Conservation (phyloP, 805 yeast genomes). For the Yamadazyma philogaea region DNA sequence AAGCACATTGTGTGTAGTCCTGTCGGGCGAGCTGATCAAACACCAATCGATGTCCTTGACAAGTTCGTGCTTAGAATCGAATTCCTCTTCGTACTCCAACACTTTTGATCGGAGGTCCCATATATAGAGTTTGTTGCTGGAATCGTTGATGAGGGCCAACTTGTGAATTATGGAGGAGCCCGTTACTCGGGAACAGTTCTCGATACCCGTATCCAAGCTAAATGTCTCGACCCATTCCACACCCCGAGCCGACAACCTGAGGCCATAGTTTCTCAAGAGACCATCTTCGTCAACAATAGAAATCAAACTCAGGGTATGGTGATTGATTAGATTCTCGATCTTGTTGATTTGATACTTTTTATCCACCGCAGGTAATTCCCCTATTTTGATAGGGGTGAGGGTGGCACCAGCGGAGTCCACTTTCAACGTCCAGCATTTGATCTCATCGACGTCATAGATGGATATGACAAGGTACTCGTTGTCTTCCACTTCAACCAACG, state of each 20-base stretch:
- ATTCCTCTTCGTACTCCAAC: constrained; percentile 57
- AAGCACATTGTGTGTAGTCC: constrained; percentile 44
- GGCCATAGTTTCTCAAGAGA: constrained; percentile 19
- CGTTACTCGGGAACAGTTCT: constrained; percentile 50
- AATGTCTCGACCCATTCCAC: constrained; percentile 51
- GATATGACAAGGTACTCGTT: constrained; percentile 10
- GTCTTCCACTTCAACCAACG: constrained; percentile 9
- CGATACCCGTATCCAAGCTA: constrained; percentile 54
- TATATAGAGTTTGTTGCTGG: constrained; percentile 53
- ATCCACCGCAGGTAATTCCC: constrained; percentile 22
- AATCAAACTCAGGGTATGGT: constrained; percentile 33
- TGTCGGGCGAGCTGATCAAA: constrained; percentile 35
- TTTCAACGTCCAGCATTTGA: constrained; percentile 45
- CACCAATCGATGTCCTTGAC: constrained; percentile 89
- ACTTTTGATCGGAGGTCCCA: constrained; percentile 76
- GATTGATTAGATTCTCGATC: constrained; percentile 31
- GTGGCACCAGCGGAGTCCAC: constrained; percentile 20
- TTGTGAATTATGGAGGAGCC: constrained; percentile 72
- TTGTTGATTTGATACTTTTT: constrained; percentile 41
- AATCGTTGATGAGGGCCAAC: constrained; percentile 65
- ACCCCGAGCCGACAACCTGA: constrained; percentile 6
- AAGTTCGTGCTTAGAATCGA: constrained; percentile 26
- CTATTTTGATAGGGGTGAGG: constrained; percentile 19
- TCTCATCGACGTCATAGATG: constrained; percentile 9
- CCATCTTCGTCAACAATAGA: constrained; percentile 53